Evolutionary conservation across 768 basidiomycete genomes (phyloP).

Genomic region (Agrocybe chaxingu): DNA sequence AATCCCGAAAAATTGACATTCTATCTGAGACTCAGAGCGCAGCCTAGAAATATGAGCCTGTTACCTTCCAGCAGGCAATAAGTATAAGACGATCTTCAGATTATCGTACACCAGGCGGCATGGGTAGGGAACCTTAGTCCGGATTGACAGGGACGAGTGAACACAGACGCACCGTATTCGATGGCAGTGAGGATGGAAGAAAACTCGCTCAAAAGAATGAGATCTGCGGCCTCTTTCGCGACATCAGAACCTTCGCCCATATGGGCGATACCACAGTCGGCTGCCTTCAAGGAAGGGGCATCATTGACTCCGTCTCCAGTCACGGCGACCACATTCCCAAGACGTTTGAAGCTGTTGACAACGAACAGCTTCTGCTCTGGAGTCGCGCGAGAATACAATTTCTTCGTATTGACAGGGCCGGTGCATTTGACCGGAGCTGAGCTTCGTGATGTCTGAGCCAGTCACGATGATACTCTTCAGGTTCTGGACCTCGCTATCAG

Average conservation of each 20-base stretch:
- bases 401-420: conserved; percentile 36
- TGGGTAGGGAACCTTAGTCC: not conserved
- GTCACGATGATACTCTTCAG: conserved; percentile 40
- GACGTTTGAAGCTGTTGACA: conserved; percentile 53
- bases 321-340: conserved; percentile 54
- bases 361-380: conserved; percentile 67
- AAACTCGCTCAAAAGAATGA: conserved; percentile 65
- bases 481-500: conserved; percentile 20
- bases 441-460: conserved; percentile 33
- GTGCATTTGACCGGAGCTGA: conserved; percentile 30
- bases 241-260: conserved; percentile 54
- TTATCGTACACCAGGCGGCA: conserved; percentile 64
- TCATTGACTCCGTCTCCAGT: conserved; percentile 70
- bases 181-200: conserved; percentile 62
- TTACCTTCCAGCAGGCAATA: conserved; percentile 48
- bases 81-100: conserved; percentile 52
- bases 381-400: conserved; percentile 60
- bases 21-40: not conserved
- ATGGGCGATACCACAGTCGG: conserved; percentile 55
- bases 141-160: not conserved
- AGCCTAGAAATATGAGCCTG: not conserved
- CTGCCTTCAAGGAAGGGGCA: conserved; percentile 54
- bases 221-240: conserved; percentile 56
- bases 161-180: conserved; percentile 39
- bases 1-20: conserved; percentile 52